Base-by-base conservation (phyloP, 345 rosid species). In the Gynandropsis gynandra region DNA sequence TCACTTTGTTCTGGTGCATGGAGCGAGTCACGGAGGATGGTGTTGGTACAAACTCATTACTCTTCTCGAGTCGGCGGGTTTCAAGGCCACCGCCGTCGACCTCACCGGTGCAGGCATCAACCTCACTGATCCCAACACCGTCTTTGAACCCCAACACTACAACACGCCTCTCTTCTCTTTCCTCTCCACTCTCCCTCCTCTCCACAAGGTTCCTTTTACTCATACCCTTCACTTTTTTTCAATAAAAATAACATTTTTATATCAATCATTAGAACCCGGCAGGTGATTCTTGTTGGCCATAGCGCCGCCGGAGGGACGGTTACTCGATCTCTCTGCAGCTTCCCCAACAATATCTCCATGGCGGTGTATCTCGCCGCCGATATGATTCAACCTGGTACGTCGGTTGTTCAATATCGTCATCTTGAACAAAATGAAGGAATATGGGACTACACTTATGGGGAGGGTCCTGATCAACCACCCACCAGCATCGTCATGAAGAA, bases 201-300 rank as follows among this genome's bases (percentile, higher is more conserved):
- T 12, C 32, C 64, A 57, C 12, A 58, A 51, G 13, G 47, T 65
- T 24, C 5, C 29, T 24, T 24, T 24, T 2, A 24, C 29, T 24
- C n/a, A n/a, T n/a, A n/a, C n/a, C n/a, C n/a, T n/a, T n/a, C n/a
- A n/a, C n/a, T n/a, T n/a, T n/a, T n/a, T n/a, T n/a, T n/a, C n/a
- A n/a, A n/a, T n/a, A n/a, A n/a, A n/a, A n/a, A n/a, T n/a, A n/a
- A n/a, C n/a, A n/a, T n/a, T n/a, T n/a, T n/a, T n/a, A n/a, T n/a
- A n/a, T n/a, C n/a, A n/a, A n/a, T n/a, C 29, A 24, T 40, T 13
- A 21, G 29, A 4, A 45, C n/a, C n/a, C n/a, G n/a, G n/a, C n/a
- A 71, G 72, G 69, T 62, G 42, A 47, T 71, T 42, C 50, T 75
- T 52, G 74, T 75, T 0, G 83, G 78, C 16, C 83, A 78, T 40